These are phyloP conservation scores for Clitoria ternatea DNA, from an alignment of 306 rosid genomes.

Conservation along the genomic window DNA sequence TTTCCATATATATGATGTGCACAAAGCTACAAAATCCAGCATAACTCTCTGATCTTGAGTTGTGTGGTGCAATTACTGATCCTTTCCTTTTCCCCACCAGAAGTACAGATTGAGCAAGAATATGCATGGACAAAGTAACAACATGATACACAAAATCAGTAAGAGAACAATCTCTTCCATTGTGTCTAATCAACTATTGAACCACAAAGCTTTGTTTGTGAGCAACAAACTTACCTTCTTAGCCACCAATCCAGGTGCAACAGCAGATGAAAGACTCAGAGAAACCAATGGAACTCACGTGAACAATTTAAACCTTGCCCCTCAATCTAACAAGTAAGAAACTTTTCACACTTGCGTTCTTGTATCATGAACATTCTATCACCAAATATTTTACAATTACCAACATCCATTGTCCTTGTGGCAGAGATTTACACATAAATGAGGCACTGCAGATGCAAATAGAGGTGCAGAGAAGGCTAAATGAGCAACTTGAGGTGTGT, in stretches of 20 bases:
- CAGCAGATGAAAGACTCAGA: slow-evolving; percentile 43
- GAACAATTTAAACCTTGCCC: slow-evolving; percentile 47
- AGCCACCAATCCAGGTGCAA: slow-evolving; percentile 29
- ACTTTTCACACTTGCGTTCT: neutral
- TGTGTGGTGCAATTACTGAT: slow-evolving; percentile 21
- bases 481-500: slow-evolving; percentile 86
- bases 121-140: slow-evolving; percentile 60
- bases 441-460: slow-evolving; percentile 90
- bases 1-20: neutral
- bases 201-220: slow-evolving; percentile 5
- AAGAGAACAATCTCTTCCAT: slow-evolving; percentile 26
- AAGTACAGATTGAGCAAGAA: slow-evolving; percentile 89
- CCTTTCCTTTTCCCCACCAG: slow-evolving; percentile 37
- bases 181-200: neutral
- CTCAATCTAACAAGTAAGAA: slow-evolving; percentile 65
- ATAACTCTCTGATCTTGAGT: neutral
- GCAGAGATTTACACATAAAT: slow-evolving; percentile 62
- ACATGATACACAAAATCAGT: slow-evolving; percentile 56
- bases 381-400: neutral
- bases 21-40: neutral
- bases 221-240: slow-evolving; percentile 18
- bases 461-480: slow-evolving; percentile 86
- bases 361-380: neutral
- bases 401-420: slow-evolving; percentile 15
- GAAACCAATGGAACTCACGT: slow-evolving; percentile 55